A percentile compares a stretch with the other conserved stretches of the same genome.
Conservation (phyloP, 495 filamentous ascomycete species). For the Sporormia fimetaria region DNA sequence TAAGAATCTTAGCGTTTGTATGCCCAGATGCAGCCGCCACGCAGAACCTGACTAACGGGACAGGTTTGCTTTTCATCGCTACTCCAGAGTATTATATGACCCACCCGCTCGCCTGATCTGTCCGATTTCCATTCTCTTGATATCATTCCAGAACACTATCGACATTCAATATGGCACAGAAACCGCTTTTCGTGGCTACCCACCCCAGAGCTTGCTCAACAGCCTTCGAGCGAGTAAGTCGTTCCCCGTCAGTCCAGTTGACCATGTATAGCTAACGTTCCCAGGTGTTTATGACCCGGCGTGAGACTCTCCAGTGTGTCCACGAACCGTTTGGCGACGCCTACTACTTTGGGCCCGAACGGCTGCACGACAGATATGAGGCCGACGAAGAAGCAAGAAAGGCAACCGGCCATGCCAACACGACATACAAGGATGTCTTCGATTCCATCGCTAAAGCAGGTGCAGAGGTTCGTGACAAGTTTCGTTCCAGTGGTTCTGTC, state of each 20-base stretch:
- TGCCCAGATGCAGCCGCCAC: too few species aligned
- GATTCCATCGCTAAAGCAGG: slow-evolving; percentile 55
- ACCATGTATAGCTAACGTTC: slow-evolving; percentile 7
- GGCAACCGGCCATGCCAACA: slow-evolving; percentile 62
- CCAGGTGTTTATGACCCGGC: slow-evolving; percentile 94
- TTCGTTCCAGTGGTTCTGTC: slow-evolving; percentile 8
- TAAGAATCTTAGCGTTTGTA: too few species aligned
- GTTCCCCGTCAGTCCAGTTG: not conserved
- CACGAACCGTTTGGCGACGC: slow-evolving; percentile 97
- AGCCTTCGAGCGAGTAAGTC: slow-evolving; percentile 78
- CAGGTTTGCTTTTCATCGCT: too few species aligned
- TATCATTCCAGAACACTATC: too few species aligned
- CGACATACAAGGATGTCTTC: slow-evolving; percentile 66
- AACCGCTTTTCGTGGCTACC: slow-evolving; percentile 83
- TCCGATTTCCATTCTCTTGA: too few species aligned
- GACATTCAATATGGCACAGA: slow-evolving; percentile 54
- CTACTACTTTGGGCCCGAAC: slow-evolving; percentile 89
- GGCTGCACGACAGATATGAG: slow-evolving; percentile 63
- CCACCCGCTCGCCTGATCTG: too few species aligned
- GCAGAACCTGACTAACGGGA: too few species aligned
- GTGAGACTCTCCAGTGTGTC: slow-evolving; percentile 63
- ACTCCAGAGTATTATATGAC: too few species aligned
- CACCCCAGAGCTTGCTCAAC: slow-evolving; percentile 92
- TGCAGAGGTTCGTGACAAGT: slow-evolving; percentile 51
- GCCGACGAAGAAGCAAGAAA: slow-evolving; percentile 56